Evolutionary conservation across 139 green algal genomes (phyloP).

Genomic region (Coelastrella sp.): DNA sequence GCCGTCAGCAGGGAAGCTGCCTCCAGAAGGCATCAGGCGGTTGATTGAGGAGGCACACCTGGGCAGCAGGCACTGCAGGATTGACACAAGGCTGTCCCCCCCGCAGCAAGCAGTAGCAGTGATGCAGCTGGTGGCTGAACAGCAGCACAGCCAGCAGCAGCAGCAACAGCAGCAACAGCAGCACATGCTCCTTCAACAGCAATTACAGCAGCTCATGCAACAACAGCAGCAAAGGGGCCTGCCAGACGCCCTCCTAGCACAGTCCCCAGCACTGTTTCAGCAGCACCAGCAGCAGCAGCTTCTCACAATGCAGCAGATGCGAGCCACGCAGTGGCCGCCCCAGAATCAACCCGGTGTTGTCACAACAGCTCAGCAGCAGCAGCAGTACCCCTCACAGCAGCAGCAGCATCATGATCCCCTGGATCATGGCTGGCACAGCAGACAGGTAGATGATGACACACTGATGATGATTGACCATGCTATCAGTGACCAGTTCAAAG

Average conservation of each 20-base stretch:
- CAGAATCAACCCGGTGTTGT: background rate
- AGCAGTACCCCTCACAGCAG: background rate
- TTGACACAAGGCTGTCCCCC: constrained; percentile 26
- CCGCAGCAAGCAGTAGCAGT: constrained; percentile 10
- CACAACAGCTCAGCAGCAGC: background rate
- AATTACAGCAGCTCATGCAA: background rate
- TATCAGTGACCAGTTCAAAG: constrained; percentile 4
- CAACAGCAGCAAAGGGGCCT: background rate
- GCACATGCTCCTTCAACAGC: background rate
- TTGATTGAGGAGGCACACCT: constrained; percentile 23
- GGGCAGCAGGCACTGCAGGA: constrained; percentile 44
- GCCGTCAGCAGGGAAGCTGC: constrained; percentile 57
- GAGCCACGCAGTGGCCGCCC: background rate
- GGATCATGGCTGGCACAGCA: background rate
- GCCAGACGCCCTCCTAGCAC: background rate
- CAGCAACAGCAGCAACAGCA: constrained; percentile 9
- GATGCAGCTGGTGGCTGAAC: background rate
- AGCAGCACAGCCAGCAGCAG: background rate
- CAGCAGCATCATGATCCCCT: constrained; percentile 13
- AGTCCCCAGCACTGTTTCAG: background rate
- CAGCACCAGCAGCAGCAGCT: constrained; percentile 1
- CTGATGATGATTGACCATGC: constrained; percentile 24
- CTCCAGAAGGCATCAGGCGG: constrained; percentile 5
- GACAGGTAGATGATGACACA: background rate
- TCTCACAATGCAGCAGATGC: background rate